Evolutionary conservation across 2,329 filamentous ascomycete species (phyloP).

Genomic region (Sporothrix protearum): DNA sequence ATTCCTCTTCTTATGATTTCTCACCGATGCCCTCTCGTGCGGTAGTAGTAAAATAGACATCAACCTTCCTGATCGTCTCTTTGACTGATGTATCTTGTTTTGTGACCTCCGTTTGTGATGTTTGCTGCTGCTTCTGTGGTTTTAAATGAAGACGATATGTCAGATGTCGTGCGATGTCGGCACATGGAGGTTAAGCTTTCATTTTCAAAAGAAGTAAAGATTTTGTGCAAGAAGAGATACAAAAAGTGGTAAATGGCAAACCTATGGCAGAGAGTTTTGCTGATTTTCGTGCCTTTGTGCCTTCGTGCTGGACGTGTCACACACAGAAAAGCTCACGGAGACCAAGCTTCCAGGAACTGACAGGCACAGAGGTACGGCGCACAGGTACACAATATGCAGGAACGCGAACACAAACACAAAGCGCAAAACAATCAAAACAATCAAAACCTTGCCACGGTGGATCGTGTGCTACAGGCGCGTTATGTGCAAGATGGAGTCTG

Average conservation of each 20-base stretch:
- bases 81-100: no score
- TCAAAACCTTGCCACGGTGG: neutral
- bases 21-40: neutral
- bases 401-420: neutral
- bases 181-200: neutral
- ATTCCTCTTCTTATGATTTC: neutral
- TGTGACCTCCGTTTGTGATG: no score
- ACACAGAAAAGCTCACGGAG: neutral
- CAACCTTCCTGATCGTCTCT: neutral
- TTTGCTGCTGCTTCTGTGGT: no score
- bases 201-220: neutral
- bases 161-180: neutral
- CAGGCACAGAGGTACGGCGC: neutral
- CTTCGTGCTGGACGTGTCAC: neutral
- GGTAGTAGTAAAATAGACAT: neutral
- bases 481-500: neutral
- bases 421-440: neutral
- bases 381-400: neutral
- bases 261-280: neutral
- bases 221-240: neutral
- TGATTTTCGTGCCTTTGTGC: neutral
- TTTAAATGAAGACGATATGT: neutral
- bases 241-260: neutral
- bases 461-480: neutral
- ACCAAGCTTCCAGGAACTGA: neutral